Percentiles rank a stretch among this genome's conserved stretches.
Conservation (phyloP, 1,139 yeast genomes). For the Zygosaccharomyces pseudobailii region DNA sequence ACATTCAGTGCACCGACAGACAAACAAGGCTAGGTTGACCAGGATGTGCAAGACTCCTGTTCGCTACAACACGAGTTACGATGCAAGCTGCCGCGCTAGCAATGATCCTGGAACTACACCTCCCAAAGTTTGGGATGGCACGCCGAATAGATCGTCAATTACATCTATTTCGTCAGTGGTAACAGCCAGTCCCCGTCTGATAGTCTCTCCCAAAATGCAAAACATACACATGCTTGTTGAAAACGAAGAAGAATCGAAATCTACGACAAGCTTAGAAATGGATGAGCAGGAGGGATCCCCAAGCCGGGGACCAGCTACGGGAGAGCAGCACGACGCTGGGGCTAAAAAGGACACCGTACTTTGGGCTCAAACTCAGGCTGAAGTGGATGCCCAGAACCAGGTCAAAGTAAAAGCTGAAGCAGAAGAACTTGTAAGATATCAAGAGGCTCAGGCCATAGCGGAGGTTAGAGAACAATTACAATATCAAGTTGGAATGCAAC, state of each 20-base stretch:
- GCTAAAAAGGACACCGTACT: not conserved
- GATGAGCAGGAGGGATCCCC: not conserved
- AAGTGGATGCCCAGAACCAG: not conserved
- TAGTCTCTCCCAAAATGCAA: constrained; percentile 23
- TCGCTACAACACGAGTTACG: not conserved
- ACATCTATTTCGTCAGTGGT: not conserved
- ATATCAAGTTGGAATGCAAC: not conserved
- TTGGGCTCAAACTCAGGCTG: not conserved
- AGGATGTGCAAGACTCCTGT: not conserved
- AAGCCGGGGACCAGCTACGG: not conserved
- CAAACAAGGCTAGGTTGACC: not conserved
- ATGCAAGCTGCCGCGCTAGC: not conserved
- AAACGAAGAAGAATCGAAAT: not conserved
- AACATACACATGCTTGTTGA: constrained; percentile 17
- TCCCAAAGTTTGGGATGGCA: not conserved
- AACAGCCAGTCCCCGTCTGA: constrained; percentile 4
- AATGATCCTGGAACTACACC: not conserved
- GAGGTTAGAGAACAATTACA: not conserved
- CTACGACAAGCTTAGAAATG: not conserved
- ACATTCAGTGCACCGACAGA: not conserved
- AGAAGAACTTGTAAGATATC: not conserved
- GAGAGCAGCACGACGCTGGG: not conserved
- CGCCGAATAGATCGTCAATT: not conserved
- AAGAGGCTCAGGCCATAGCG: not conserved
- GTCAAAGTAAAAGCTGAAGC: not conserved